Base-by-base conservation (phyloP, 108 stramenopile genomes). In the Conticribra guillardii region DNA sequence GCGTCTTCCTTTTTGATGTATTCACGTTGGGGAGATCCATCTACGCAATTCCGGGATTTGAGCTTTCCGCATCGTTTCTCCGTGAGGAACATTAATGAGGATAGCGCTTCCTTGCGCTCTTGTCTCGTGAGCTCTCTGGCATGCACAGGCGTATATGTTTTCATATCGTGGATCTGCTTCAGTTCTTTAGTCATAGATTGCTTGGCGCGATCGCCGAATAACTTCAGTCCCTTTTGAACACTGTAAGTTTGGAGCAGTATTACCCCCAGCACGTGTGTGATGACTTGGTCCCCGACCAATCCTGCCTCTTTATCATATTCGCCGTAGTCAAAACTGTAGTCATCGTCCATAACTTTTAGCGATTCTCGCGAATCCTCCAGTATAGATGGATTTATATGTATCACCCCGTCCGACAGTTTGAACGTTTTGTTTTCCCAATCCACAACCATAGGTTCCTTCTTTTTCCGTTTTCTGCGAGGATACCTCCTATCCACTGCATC, bases 1-100 rank as follows among this genome's bases (percentile, higher is more conserved):
- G 65, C 32, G 11, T 53, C 30, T 2, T 53, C 54, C 28, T 55
- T 55, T 16, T 21, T 21, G 54, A 9, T 7, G 24, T 28, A 28
- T 4, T 55, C 28, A 2, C 51, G 0, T 23, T 66, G 65, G 17
- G 18, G 9, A 3, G 30, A n/a, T n/a, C 65, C 51, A 16, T 66
- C 21, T 14, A 28, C 65, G 49, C 51, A 66, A 17, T 26, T 30
- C 2, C 28, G 51, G n/a, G 26, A 32, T 24, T 67, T 67, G 9
- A 55, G 9, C 44, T 41, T 29, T 2, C 67, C 67, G 28, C 18
- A 18, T 22, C 67, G 1, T 29, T 67, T 67, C 27, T 55, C 41
- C n/a, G 23, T 26, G 19, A 67, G 27, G 41, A 56, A 67, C 23
- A 67, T 67, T 8, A 56, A 24, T 0, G 54, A 44, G 55, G 37